phyloP scores from a whole-genome alignment of 257 asterid species.

The Fraxinus quadrangulata region DNA sequence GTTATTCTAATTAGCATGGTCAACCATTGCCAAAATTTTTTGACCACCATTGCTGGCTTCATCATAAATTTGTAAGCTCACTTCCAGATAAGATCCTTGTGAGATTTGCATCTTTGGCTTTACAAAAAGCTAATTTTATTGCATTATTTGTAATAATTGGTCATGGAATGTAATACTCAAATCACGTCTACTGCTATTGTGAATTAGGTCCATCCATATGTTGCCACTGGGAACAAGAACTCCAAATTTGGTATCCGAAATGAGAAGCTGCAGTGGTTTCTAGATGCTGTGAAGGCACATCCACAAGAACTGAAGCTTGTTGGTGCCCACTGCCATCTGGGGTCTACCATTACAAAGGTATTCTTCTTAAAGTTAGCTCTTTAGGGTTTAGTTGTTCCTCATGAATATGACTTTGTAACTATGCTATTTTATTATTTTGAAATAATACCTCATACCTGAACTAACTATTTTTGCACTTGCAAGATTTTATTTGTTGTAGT shows the following conservation, averaged over 20 bases:
- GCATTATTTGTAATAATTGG: neutral
- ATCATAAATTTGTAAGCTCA: neutral
- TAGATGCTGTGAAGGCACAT: constrained; percentile 89
- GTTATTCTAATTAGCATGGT: neutral
- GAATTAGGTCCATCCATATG: constrained; percentile 88
- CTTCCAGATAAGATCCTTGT: neutral
- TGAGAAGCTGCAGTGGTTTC: constrained; percentile 93
- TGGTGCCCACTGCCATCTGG: constrained; percentile 97
- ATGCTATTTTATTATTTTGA: neutral
- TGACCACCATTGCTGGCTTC: neutral
- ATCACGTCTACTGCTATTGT: constrained; percentile 15
- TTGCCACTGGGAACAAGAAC: constrained; percentile 95
- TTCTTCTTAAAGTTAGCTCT: neutral
- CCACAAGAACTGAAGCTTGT: constrained; percentile 86
- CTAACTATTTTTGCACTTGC: neutral
- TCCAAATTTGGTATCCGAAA: constrained; percentile 95
- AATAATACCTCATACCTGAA: neutral
- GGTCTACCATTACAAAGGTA: constrained; percentile 97
- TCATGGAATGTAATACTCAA: neutral
- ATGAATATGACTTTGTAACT: neutral
- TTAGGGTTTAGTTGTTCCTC: neutral
- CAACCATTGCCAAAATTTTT: neutral
- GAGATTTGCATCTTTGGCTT: neutral
- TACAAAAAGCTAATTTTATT: neutral
- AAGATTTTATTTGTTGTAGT: neutral